Evolutionary conservation across 108 stramenopile genomes (phyloP).

Genomic region (Skeletonema grethae): DNA sequence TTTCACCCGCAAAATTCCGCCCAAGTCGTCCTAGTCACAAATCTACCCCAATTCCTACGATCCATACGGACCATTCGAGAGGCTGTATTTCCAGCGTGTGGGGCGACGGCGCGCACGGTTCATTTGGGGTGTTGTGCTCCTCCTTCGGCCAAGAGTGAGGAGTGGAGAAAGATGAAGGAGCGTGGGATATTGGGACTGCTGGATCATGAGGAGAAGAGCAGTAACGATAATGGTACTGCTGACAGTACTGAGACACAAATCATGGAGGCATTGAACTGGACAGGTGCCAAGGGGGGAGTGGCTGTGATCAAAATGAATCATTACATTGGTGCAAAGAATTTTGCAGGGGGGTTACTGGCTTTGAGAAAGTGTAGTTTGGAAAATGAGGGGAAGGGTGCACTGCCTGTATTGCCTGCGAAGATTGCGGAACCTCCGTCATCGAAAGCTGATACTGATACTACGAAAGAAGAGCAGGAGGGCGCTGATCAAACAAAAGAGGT

Average conservation of each 20-base stretch:
- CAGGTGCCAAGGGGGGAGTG: slow-evolving; percentile 29
- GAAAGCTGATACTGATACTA: background rate
- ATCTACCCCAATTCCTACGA: slow-evolving; percentile 37
- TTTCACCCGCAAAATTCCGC: slow-evolving; percentile 31
- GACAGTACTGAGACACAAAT: background rate
- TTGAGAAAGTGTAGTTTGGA: slow-evolving; percentile 10
- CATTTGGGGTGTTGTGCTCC: slow-evolving; percentile 41
- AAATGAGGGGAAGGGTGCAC: slow-evolving; percentile 2
- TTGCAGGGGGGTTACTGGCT: slow-evolving; percentile 32
- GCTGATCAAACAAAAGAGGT: background rate
- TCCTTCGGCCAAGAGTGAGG: slow-evolving; percentile 4
- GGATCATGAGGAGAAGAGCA: background rate
- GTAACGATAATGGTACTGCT: background rate
- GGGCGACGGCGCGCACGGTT: slow-evolving; percentile 30
- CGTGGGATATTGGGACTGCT: slow-evolving; percentile 18
- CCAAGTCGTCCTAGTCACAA: slow-evolving; percentile 33
- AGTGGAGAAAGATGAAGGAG: slow-evolving; percentile 25
- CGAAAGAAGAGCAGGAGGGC: background rate
- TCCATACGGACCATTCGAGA: slow-evolving; percentile 37
- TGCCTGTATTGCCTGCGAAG: background rate
- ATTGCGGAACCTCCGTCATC: background rate
- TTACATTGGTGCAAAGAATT: slow-evolving; percentile 32
- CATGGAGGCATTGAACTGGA: slow-evolving; percentile 19
- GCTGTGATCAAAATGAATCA: slow-evolving; percentile 37
- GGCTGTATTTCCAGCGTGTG: slow-evolving; percentile 31